Evolutionary conservation across 306 rosid genomes (phyloP), one percentile per base, ranked within the genome.

Genomic region (Pueraria montana): DNA sequence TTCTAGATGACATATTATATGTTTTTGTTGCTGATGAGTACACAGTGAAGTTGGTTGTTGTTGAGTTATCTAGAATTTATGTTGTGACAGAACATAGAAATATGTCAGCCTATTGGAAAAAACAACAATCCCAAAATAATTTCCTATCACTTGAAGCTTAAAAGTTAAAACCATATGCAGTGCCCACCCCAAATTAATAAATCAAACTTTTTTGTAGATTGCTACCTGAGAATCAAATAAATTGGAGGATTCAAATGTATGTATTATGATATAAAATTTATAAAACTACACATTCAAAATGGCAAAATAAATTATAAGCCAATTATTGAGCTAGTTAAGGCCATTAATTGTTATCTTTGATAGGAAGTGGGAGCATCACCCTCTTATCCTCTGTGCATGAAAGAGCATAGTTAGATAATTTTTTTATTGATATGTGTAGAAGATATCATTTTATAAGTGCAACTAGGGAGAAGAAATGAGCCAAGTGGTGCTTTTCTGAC

Each of bases 1-100:
- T 53, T 84, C 59, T 55, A 32, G 27, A 18, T 66, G 40, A 21
- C 49, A 68, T 45, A 50, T 26, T 27, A 32, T 55, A 43, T 14
- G 77, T 66, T 65, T 86, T 59, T 72, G 85, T 46, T 48, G 89
- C 62, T 79, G 85, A 89, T 79, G 81, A 87, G 72, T 85, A 72
- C 77, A 83, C 87, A 80, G 87, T 80, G 72, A 82, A 82, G 77
- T 82, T 86, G 85, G 74, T 80, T 58, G 79, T 66, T 56, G 67
- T 80, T 58, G 36, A 58, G 26, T 84, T 67, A 68, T 77, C 18
- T 69, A 69, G 45, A 30, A 36, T 53, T 74, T 46, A 38, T 71
- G 36, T 72, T 53, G 77, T 52, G 52, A 66, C 11, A 32, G 66
- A 67, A 84, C 27, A 32, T 26, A 27, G 23, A 56, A 43, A 55